Evolutionary conservation across 306 rosid species (phyloP).

Genomic region (Fagus sylvatica): DNA sequence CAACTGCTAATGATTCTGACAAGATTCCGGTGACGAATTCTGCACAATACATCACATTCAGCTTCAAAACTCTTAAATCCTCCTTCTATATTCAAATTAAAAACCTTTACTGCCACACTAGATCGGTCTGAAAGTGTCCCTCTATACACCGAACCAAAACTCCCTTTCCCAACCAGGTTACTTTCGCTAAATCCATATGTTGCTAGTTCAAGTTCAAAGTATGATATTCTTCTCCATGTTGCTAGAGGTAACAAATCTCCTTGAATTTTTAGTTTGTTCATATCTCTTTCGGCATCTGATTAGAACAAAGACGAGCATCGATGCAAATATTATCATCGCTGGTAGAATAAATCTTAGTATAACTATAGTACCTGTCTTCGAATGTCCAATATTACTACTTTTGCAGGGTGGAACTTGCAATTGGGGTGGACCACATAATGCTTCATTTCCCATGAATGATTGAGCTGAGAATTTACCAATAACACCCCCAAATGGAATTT

Average conservation of each 20-base stretch:
- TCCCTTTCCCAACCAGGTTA: background rate
- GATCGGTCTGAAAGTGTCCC: background rate
- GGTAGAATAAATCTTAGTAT: background rate
- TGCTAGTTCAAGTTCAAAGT: constrained; percentile 8
- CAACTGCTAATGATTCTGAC: background rate
- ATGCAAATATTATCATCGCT: background rate
- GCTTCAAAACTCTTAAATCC: background rate
- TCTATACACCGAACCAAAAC: background rate
- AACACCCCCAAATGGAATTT: constrained; percentile 25
- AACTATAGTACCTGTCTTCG: background rate
- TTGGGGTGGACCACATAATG: constrained; percentile 27
- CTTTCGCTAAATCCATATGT: constrained; percentile 22
- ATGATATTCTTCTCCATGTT: constrained; percentile 19
- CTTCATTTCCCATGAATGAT: constrained; percentile 31
- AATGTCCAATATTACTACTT: background rate
- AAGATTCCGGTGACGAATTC: constrained; percentile 3
- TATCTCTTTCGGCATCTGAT: background rate
- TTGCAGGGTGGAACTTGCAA: constrained; percentile 24
- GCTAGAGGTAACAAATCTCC: background rate
- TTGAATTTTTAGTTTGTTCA: background rate
- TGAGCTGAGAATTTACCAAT: constrained; percentile 17
- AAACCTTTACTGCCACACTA: constrained; percentile 12
- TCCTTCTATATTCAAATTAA: background rate
- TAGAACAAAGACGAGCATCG: no score
- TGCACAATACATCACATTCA: background rate